Evolutionary conservation across 352 stramenopile species (phyloP), one percentile per base, ranked within the genome.

Genomic region (Pythium grandisporangium): DNA sequence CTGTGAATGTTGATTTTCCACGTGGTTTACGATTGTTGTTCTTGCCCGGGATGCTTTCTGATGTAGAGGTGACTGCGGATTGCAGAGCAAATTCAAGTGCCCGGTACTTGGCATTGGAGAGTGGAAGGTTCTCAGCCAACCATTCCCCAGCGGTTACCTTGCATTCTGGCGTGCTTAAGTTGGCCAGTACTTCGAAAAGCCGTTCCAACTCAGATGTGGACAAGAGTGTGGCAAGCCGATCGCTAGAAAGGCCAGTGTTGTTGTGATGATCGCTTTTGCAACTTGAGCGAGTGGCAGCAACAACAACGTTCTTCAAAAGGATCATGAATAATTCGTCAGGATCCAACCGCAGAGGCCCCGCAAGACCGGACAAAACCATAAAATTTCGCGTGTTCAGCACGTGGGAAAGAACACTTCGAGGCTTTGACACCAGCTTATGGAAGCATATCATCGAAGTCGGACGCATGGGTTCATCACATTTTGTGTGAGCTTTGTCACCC

Each of bases 271-370:
- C 30, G 16, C 23, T 13, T n/a, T n/a, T n/a, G n/a, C n/a, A n/a
- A n/a, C n/a, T n/a, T n/a, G n/a, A n/a, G n/a, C n/a, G n/a, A n/a
- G n/a, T n/a, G n/a, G n/a, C n/a, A n/a, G n/a, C n/a, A n/a, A 55
- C 38, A 14, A 91, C 61, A 53, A 87, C 67, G 30, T 72, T 82
- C 39, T 86, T 87, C 10, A 91, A 38, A 16, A 88, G 49, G 22
- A 87, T 36, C 59, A 91, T 89, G 43, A 83, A 61, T 14, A 87
- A 21, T 39, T 91, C 73, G 41, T 91, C 73, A 1, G 66, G 55
- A 16, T 89, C 56, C 7, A 91, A 48, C 13, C 63, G 66, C 38
- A 91, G 55, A 16, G 76, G 72, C 13, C 56, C 46, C 6, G 48
- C 60, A 10, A 88, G 51, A 6, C 64, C 61, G 21, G 76, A 58